Evolutionary conservation across 768 basidiomycete genomes (phyloP), one percentile per base, ranked within the genome.

Genomic region (Mycena chlorophos): DNA sequence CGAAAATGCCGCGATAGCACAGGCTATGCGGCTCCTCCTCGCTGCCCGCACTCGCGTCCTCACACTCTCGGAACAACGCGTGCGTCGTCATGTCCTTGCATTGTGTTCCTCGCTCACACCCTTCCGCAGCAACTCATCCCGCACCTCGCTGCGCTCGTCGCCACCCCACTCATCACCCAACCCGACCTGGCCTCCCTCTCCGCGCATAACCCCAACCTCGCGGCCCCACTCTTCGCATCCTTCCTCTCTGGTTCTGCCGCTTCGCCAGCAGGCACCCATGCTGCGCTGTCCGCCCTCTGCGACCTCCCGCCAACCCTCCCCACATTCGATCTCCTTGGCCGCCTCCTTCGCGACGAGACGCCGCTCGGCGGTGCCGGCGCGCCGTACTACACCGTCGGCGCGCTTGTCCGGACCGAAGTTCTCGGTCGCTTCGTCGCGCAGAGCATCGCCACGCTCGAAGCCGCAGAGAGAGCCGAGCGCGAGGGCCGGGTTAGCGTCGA

Each of bases 1-100:
- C 59, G 74, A 75, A 55, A 85, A 80, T 50, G 86, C 85, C 58
- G 74, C 72, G 25, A 72, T 87, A 22, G 78, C 82, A 10, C 83
- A 83, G 49, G 86, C 80, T 22, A 82, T 89, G 80, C 80, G 79
- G 49, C 79, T 91, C 19, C 75, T 91, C 26, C 75, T 91, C 16
- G 77, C 81, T 31, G 88, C 86, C 38, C 82, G 87, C 50, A 81
- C 85, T 57, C 84, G 89, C 49, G 87, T 86, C 23, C 80, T 91
- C 39, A 86, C 82, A 30, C 80, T 91, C 49, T 77, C 86, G 34
- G 89, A 91, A 74, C 87, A 87, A 75, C 82, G 88, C 54, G 86
- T 88, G 66, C 52, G 42, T 40, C 28, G 38, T 48, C 28, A 26
- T 40, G 31, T 19, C 28, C 12, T 10, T 37, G 13, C 25, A 6